Evolutionary conservation across 176 grass and related monocot genomes (phyloP).

Genomic region (Saccharum officinarum): DNA sequence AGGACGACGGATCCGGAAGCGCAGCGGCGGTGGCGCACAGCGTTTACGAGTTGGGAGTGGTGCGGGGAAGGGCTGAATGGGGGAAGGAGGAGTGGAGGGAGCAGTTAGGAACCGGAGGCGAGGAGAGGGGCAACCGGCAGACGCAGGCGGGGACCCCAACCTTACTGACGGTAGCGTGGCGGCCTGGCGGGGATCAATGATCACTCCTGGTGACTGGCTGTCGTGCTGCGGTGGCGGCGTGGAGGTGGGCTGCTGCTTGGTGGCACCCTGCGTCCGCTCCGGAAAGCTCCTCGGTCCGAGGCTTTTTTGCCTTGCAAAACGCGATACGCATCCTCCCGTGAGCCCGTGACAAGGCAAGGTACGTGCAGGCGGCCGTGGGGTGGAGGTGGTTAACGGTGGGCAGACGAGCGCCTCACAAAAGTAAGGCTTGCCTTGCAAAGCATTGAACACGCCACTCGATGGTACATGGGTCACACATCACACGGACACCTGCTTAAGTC

Average conservation of each 20-base stretch:
- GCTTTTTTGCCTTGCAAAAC: background rate
- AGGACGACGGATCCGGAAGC: conserved; percentile 21
- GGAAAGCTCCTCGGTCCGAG: background rate
- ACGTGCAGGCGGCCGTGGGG: no score
- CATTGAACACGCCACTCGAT: background rate
- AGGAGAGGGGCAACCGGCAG: background rate
- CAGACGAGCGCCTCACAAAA: no score
- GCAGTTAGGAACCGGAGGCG: conserved; percentile 15
- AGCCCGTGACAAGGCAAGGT: background rate
- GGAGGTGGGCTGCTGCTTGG: background rate
- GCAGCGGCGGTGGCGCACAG: background rate
- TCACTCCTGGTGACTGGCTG: background rate
- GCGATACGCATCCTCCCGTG: background rate
- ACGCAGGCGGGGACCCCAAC: background rate
- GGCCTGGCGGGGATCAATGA: background rate
- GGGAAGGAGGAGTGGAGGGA: background rate
- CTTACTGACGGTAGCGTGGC: background rate
- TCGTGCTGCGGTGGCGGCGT: background rate
- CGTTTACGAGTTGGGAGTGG: conserved; percentile 2
- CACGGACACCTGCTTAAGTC: background rate
- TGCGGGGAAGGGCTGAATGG: background rate
- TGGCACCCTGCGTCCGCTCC: conserved; percentile 3
- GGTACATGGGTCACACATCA: background rate
- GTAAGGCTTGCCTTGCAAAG: background rate
- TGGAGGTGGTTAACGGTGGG: background rate